A percentile compares a stretch with the other conserved stretches of the same genome.
Conservation (phyloP, 768 basidiomycete species). For the Dictyophora rubrovolvata region DNA sequence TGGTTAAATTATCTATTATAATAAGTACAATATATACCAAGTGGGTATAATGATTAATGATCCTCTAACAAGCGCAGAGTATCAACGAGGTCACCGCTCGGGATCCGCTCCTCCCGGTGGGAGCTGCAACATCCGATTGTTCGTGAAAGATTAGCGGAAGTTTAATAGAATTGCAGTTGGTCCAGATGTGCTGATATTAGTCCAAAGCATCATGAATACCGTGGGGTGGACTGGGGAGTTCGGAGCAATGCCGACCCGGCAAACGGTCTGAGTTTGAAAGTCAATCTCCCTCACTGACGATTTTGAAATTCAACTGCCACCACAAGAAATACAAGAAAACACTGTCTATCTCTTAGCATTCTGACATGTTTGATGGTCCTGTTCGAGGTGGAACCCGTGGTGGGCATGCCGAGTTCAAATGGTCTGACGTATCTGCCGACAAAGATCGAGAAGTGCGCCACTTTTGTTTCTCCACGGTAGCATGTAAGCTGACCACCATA, state of each 20-base stretch:
- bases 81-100: neutral
- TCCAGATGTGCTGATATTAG: no score
- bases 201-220: no score
- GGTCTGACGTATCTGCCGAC: constrained; percentile 83
- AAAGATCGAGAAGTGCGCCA: constrained; percentile 77
- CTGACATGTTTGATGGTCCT: constrained; percentile 62
- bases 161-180: no score
- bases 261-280: no score
- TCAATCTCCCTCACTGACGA: no score
- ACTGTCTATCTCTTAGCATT: neutral
- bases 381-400: constrained; percentile 83
- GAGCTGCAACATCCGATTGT: neutral
- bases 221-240: no score
- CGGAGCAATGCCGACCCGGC: no score
- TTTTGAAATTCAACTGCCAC: neutral
- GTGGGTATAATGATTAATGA: no score
- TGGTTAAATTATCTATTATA: neutral
- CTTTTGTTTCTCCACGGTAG: neutral
- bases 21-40: neutral
- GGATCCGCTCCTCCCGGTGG: neutral
- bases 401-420: constrained; percentile 88
- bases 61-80: neutral
- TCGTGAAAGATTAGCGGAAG: no score
- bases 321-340: neutral
- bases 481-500: neutral